Conservation (phyloP, 306 rosid genomes). For the Vigna unguiculata region DNA sequence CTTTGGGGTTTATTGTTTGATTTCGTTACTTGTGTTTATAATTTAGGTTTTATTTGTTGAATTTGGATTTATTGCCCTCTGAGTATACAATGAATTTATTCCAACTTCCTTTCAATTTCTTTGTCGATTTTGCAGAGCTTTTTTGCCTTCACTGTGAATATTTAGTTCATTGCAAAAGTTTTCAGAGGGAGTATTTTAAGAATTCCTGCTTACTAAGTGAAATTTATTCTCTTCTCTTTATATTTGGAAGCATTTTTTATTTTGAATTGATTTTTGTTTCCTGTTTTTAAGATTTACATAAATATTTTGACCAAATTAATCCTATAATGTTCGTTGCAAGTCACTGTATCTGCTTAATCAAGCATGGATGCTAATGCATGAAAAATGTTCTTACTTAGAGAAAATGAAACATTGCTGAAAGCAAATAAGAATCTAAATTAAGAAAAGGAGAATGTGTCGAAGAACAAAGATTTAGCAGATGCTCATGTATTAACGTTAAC, state of each 20-base stretch:
- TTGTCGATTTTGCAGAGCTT: too few species aligned
- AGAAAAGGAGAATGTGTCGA: conserved; percentile 70
- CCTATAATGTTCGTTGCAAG: conserved; percentile 29
- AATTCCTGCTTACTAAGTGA: conserved; percentile 7
- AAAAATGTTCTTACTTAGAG: conserved; percentile 71
- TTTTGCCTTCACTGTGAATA: too few species aligned
- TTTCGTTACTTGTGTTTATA: too few species aligned
- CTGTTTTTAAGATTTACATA: conserved; percentile 3
- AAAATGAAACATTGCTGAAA: conserved; percentile 67
- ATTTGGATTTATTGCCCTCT: too few species aligned
- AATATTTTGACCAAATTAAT: conserved; percentile 33
- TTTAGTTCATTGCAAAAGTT: too few species aligned
- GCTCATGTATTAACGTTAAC: conserved; percentile 71
- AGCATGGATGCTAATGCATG: conserved; percentile 61
- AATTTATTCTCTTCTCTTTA: conserved; percentile 1
- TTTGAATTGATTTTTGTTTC: conserved; percentile 8
- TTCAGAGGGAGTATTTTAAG: conserved; percentile 12
- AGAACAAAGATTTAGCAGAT: conserved; percentile 72
- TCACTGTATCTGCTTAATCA: conserved; percentile 37
- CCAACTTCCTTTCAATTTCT: too few species aligned
- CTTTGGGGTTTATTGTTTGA: too few species aligned
- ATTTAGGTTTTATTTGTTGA: too few species aligned
- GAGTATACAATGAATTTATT: too few species aligned
- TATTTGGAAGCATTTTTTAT: conserved; percentile 23
- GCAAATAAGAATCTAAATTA: conserved; percentile 63